phyloP scores from a whole-genome alignment of 2,329 filamentous ascomycete species.

The Fusarium xyrophilum region DNA sequence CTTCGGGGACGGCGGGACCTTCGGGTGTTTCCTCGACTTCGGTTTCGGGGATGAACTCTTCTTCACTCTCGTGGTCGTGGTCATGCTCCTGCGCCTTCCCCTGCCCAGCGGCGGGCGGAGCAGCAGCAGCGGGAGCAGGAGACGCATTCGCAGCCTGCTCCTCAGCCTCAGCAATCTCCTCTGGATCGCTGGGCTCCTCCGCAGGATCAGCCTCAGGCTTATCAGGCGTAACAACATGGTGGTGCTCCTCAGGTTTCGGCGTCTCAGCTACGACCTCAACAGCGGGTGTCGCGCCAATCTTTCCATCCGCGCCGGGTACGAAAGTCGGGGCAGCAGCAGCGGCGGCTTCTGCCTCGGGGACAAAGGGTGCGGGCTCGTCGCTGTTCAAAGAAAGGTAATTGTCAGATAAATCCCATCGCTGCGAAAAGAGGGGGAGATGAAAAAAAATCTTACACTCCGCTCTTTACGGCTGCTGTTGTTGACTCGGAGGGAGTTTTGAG shows the following conservation, averaged over 20 bases:
- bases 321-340: constrained; percentile 9
- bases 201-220: constrained; percentile 4
- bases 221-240: background rate
- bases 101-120: background rate
- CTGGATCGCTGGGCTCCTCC: constrained; percentile 9
- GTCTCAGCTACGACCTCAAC: background rate
- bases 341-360: constrained; percentile 22
- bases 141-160: background rate
- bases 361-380: constrained; percentile 16
- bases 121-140: background rate
- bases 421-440: background rate
- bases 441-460: constrained; percentile 22
- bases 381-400: background rate
- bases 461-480: background rate
- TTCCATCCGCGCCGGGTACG: constrained; percentile 10
- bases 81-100: background rate
- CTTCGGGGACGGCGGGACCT: constrained; percentile 4
- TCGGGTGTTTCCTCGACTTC: constrained; percentile 4
- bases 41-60: background rate
- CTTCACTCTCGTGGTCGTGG: background rate
- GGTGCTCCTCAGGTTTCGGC: background rate
- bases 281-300: background rate
- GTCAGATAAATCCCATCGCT: background rate
- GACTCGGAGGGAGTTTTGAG: constrained; percentile 14
- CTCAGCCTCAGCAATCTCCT: constrained; percentile 14